phyloP scores from a whole-genome alignment of 306 rosid species.

The Acacia confusa region DNA sequence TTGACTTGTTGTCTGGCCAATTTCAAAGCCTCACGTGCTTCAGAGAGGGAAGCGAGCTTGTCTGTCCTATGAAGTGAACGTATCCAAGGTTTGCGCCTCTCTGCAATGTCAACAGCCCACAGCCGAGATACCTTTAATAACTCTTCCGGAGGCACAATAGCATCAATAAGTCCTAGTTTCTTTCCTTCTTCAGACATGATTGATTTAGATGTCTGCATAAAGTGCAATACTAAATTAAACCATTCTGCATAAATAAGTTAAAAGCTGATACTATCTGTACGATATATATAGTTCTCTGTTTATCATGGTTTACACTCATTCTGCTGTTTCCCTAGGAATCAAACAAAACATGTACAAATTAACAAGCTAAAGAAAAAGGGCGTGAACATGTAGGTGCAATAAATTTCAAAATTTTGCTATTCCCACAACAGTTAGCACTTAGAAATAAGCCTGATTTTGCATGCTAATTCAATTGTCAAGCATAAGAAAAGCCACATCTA shows the following conservation, averaged over 20 bases:
- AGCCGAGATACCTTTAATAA: slow-evolving; percentile 68
- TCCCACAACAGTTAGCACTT: not conserved
- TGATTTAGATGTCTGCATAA: slow-evolving; percentile 71
- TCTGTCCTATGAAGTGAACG: slow-evolving; percentile 93
- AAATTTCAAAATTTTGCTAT: not conserved
- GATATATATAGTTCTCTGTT: not conserved
- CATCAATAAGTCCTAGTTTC: slow-evolving; percentile 87
- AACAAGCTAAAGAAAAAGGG: not conserved
- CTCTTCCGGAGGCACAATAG: slow-evolving; percentile 73
- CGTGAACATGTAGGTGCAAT: not conserved
- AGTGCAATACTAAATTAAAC: slow-evolving; percentile 22
- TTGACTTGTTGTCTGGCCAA: slow-evolving; percentile 68
- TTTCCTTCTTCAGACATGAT: slow-evolving; percentile 90
- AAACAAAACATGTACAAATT: not conserved
- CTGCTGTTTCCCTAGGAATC: not conserved
- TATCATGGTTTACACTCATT: not conserved
- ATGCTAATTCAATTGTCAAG: not conserved
- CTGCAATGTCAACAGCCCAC: slow-evolving; percentile 88
- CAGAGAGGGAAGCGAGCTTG: slow-evolving; percentile 69
- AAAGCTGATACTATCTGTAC: not conserved
- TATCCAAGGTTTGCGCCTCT: slow-evolving; percentile 74
- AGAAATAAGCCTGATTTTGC: not conserved
- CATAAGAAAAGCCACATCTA: not conserved
- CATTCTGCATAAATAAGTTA: slow-evolving; percentile 9
- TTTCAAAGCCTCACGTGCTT: slow-evolving; percentile 65